Base-by-base conservation (phyloP, 345 rosid species). In the Anastatica hierochuntica region DNA sequence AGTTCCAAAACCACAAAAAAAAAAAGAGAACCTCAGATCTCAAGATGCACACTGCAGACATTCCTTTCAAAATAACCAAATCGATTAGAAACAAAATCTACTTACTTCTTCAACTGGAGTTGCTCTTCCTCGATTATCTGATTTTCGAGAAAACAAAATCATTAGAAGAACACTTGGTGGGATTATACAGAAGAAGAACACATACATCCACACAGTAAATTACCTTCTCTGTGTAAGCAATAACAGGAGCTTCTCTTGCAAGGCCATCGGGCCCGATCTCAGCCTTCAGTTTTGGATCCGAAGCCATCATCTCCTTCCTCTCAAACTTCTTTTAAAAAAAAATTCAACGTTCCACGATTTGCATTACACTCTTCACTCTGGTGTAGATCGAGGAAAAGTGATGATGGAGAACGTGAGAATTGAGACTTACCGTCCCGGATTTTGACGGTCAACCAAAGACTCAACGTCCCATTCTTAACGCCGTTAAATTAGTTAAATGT, bases 201-300 rank as follows among this genome's bases (percentile, higher is more conserved):
- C 34, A 42, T 16, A 21, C 30, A 56, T 8, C 50, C 3, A 62
- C 16, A 63, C 34, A 63, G 37, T 24, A 14, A 31, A 16, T 20
- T 19, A 94, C 94, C 92, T 76, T 83, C 77, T 85, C 95, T 4
- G 97, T 94, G 60, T 88, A 94, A 73, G 94, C 79, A 60, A 88
- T 82, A 66, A 85, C 76, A 6, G 94, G 85, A 49, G 87, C 77
- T 79, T 94, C 95, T 60, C 84, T 66, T 2, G 90, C 55, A 64
- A 94, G 77, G 39, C 97, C 97, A 39, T 85, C 95, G 46, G 97
- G 81, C 10, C 99, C 94, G 72, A 88, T 88, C 85, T 83, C 79
- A 16, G 81, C 76, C 60, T 43, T 72, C 21, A 88, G 74, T 14
- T 79, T 70, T 44, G 83, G 83, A 79, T 79, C 77, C 17, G 74